Conservation (phyloP, 192 early-diverging fungal species). For the Phycomyces blakesleeanus region DNA sequence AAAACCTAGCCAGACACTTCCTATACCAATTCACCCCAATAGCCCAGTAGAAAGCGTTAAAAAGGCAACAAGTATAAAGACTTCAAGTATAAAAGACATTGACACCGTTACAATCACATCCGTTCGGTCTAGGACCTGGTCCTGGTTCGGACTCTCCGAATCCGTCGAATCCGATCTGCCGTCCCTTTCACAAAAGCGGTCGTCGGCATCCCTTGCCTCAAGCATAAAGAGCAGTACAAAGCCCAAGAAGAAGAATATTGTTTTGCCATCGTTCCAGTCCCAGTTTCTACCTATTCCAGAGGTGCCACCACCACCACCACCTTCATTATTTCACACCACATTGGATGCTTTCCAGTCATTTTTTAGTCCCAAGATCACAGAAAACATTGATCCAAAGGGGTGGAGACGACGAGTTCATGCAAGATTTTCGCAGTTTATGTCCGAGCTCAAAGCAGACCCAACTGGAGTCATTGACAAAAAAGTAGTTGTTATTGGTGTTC, state of each 20-base stretch:
- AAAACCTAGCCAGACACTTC: no score
- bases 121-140: no score
- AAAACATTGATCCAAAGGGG: background rate
- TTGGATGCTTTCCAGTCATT: background rate
- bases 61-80: no score
- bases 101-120: no score
- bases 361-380: background rate
- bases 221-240: background rate
- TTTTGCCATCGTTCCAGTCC: slow-evolving; percentile 30
- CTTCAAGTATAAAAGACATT: no score
- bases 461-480: slow-evolving; percentile 38
- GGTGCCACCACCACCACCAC: background rate
- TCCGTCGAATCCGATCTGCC: background rate
- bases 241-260: slow-evolving; percentile 18
- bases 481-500: slow-evolving; percentile 79
- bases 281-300: slow-evolving; percentile 15
- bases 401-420: background rate
- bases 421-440: background rate
- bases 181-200: background rate
- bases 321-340: background rate
- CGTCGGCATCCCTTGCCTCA: background rate
- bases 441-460: background rate
- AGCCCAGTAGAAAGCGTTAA: no score
- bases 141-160: no score
- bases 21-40: no score